Evolutionary conservation across 257 asterid species (phyloP), one percentile per base, ranked within the genome.

Genomic region (Solanum chiquidenum): DNA sequence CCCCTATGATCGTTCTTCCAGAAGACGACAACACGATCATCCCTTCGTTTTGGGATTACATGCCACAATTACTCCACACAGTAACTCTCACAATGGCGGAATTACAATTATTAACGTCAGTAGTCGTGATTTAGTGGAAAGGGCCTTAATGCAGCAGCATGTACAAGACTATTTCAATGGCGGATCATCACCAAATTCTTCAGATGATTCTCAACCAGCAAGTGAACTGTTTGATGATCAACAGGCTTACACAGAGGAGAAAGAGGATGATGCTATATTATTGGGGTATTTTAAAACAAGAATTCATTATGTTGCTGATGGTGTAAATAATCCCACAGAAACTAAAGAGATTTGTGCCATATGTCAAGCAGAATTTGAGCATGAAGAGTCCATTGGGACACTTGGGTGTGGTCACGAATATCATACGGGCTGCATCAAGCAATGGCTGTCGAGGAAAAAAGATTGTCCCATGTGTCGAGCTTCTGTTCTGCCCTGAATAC

Each of bases 401-500:
- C 87, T 88, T 14, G 13, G 7, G 11, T 83, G 89, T 16, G 52
- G 77, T 6, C 89, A 88, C 5, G 85, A 88, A 29, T 88, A 69
- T 25, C 85, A 72, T 9, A 58, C 35, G 5, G n/a, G 84, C 12
- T 88, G 89, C 85, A 83, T 88, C 29, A 69, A 55, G 12, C 40
- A 73, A 21, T 88, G 89, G 87, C 31, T 88, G 87, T 12, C 25
- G 4, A 35, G 29, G 76, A 72, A 73, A 20, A 88, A 83, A 7
- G 20, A 34, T 52, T 88, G 87, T 40, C 85, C 87, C 10, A 9
- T 88, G 3, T 88, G 89, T 49, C 84, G 35, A 55, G 85, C 84
- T 20, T 21, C 52, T 2, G 75, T 69, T 31, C 31, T 69, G 35
- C 40, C 6, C 6, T 29, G 23, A 42, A 42, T 42, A 42, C 13